Evolutionary conservation across 306 rosid species (phyloP).

Genomic region (Spatholobus suberectus): DNA sequence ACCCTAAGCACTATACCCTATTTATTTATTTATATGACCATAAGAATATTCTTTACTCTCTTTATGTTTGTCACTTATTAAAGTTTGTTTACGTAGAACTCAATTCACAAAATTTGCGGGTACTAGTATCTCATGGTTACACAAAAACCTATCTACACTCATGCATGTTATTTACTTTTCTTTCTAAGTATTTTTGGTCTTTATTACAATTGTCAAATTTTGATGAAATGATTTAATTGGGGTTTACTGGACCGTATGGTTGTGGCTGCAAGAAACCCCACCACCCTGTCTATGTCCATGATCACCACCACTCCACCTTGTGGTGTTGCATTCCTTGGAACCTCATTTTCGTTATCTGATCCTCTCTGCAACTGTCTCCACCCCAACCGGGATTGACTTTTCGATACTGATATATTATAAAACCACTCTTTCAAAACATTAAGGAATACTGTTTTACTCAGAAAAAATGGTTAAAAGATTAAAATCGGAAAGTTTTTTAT

Average conservation of each 20-base stretch:
- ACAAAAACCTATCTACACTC: background rate
- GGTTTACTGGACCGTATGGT: slow-evolving; percentile 11
- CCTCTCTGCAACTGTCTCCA: slow-evolving; percentile 5
- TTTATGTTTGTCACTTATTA: background rate
- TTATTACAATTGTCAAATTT: background rate
- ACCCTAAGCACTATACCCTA: background rate
- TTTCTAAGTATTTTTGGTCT: background rate
- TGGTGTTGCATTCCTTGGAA: slow-evolving; percentile 15
- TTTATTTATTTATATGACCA: background rate
- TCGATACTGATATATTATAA: background rate
- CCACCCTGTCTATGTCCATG: slow-evolving; percentile 23
- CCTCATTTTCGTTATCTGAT: slow-evolving; percentile 59
- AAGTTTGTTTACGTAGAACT: background rate
- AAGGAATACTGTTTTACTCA: background rate
- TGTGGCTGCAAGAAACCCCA: slow-evolving; percentile 42
- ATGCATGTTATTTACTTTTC: slow-evolving; percentile 23
- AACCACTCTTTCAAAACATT: background rate
- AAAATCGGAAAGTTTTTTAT: background rate
- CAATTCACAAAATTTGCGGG: slow-evolving; percentile 11
- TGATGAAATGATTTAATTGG: background rate
- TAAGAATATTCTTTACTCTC: background rate
- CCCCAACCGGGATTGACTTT: background rate
- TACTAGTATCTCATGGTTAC: too few species aligned
- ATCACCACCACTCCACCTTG: slow-evolving; percentile 18
- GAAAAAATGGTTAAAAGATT: background rate